Evolutionary conservation across 2,329 filamentous ascomycete genomes (phyloP).

Genomic region (Nothophaeocryptopus gaeumannii): DNA sequence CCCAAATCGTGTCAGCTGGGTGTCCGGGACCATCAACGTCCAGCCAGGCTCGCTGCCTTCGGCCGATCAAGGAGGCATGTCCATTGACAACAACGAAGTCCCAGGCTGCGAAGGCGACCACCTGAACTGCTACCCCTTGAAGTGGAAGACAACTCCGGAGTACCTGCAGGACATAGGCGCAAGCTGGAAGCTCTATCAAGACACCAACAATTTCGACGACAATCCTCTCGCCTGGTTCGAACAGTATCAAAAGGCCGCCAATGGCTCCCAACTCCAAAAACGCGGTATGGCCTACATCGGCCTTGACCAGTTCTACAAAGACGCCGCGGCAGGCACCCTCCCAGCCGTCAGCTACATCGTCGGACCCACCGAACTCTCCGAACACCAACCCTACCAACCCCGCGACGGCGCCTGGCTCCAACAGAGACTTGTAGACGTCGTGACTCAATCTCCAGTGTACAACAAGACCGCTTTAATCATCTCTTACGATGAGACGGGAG

Average conservation of each 20-base stretch:
- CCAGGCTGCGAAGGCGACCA: conserved; percentile 45
- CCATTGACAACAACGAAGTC: conserved; percentile 38
- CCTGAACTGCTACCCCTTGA: conserved; percentile 54
- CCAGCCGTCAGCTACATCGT: conserved; percentile 54
- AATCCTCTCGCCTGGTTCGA: conserved; percentile 55
- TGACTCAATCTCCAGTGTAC: conserved; percentile 51
- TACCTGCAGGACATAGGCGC: conserved; percentile 50
- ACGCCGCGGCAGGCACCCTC: conserved; percentile 51
- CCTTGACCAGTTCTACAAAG: conserved; percentile 50
- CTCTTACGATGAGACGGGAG: conserved; percentile 54
- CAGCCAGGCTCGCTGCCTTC: conserved; percentile 45
- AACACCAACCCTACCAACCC: conserved; percentile 54
- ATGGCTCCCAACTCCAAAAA: conserved; percentile 40
- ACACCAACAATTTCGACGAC: conserved; percentile 34
- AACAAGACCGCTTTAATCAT: conserved; percentile 50
- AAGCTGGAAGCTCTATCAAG: conserved; percentile 49
- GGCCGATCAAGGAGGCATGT: conserved; percentile 32
- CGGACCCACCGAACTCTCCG: conserved; percentile 50
- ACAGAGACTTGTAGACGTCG: conserved; percentile 51
- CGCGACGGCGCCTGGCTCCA: conserved; percentile 57
- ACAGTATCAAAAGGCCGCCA: conserved; percentile 49
- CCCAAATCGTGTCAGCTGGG: conserved; percentile 53
- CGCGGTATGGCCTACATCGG: conserved; percentile 49
- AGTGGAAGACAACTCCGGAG: conserved; percentile 51
- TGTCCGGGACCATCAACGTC: conserved; percentile 51